Evolutionary conservation across 2,329 filamentous ascomycete species (phyloP), one percentile per base, ranked within the genome.

Genomic region (Akanthomyces dipterigenus): DNA sequence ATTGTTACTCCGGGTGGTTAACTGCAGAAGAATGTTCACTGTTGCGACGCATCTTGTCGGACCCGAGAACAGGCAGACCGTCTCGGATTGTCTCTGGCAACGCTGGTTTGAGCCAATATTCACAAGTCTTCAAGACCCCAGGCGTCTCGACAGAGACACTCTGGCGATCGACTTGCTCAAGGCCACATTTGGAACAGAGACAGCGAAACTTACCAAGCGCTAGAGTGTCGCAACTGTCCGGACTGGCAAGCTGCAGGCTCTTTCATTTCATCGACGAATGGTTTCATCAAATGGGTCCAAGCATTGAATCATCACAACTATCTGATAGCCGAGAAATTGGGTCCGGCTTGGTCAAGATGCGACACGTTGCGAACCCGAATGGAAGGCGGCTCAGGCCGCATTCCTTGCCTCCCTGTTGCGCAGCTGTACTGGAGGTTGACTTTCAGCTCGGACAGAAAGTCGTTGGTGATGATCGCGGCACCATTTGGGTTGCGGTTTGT

Each of bases 231-330:
- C 0, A 57, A 69, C n/a, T 63, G 62, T 7, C 67, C 66, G 0
- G 70, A 72, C 43, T 67, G 64, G 0, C 70, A 72, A 49, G 70
- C 70, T 0, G 70, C 70, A 0, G 69, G 70, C 1, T 71, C 67
- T 0, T 54, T 72, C 1, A 53, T 71, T 3, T 64, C 70, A 1
- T 70, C 65, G 9, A 67, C 62, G 4, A 68, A 67, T 26, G 70
- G 72, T 45, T 68, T 68, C 36, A 61, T 71, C 57, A 71, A 67
- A 61, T 72, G 65, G 55, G 63, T 71, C 56, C 63, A 66, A 46
- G 68, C 69, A 0, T 48, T 72, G 42, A 64, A 71, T 60, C 66
- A 69, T 46, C 60, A 46, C 0, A 60, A 69, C 24, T 61, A 45
- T 0, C 70, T 67, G 0, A 66, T 72, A 12, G 68, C 49, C 3